A percentile compares a stretch with the other conserved stretches of the same genome.
Evolutionary conservation across 306 rosid species (phyloP).

Genomic region (Vigna reflexopilosa): DNA sequence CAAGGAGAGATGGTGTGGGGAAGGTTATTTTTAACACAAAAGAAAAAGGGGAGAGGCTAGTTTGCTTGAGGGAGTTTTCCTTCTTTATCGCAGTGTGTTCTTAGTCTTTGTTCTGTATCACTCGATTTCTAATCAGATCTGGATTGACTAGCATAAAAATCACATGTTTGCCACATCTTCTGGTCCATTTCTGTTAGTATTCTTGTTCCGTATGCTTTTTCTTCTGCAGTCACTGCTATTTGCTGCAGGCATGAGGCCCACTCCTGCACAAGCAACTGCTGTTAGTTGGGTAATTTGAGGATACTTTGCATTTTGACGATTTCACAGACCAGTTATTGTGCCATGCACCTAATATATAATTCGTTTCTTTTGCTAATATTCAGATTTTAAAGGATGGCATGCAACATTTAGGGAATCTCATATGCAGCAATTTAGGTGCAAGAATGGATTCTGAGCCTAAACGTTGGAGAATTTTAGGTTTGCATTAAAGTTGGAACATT

Average conservation of each 20-base stretch:
- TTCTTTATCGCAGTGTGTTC: neutral
- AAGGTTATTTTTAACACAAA: neutral
- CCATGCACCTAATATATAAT: conserved; percentile 17
- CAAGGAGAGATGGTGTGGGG: neutral
- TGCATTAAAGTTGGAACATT: conserved; percentile 32
- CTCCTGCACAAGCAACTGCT: conserved; percentile 96
- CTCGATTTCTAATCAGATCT: neutral
- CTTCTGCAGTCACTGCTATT: conserved; percentile 93
- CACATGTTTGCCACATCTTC: conserved; percentile 19
- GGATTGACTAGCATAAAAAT: neutral
- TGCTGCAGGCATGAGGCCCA: conserved; percentile 98
- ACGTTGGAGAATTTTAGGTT: conserved; percentile 92
- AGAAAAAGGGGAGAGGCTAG: neutral
- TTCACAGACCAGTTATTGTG: conserved; percentile 31
- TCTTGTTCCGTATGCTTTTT: conserved; percentile 56
- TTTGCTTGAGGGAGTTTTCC: neutral
- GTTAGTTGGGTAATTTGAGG: conserved; percentile 90
- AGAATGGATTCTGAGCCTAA: conserved; percentile 98
- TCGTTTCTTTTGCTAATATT: conserved; percentile 29
- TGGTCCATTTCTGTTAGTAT: conserved; percentile 24
- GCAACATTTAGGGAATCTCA: conserved; percentile 94
- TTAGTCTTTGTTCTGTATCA: conserved; percentile 17
- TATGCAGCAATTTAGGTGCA: conserved; percentile 91
- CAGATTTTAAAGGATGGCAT: conserved; percentile 95
- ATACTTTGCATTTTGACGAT: conserved; percentile 21